Evolutionary conservation across 1,284 basidiomycete genomes (phyloP).

Genomic region (Microbotryum lychnidis-dioicae): DNA sequence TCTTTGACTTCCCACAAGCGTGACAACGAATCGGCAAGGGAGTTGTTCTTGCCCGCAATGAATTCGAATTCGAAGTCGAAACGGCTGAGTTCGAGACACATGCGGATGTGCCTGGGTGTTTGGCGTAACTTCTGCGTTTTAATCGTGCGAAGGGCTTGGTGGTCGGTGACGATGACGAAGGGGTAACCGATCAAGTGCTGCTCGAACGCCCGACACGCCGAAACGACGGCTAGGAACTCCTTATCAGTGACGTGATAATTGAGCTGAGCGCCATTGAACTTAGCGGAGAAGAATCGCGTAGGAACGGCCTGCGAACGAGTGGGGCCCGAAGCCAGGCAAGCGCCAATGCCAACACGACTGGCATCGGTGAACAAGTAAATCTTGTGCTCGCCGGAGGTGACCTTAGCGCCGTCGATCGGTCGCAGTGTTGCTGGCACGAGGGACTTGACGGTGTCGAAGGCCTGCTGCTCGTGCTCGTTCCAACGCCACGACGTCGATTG

Average conservation of each 20-base stretch:
- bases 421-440: slow-evolving; percentile 33
- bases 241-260: slow-evolving; percentile 17
- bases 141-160: slow-evolving; percentile 13
- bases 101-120: slow-evolving; percentile 2
- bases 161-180: slow-evolving; percentile 15
- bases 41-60: slow-evolving; percentile 7
- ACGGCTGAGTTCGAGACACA: slow-evolving; percentile 8
- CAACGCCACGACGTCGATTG: slow-evolving; percentile 30
- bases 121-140: neutral
- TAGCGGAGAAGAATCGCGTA: slow-evolving; percentile 17
- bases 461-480: slow-evolving; percentile 11
- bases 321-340: slow-evolving; percentile 40
- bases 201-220: neutral
- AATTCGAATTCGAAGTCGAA: slow-evolving; percentile 13
- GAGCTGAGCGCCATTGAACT: slow-evolving; percentile 19
- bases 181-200: slow-evolving; percentile 13
- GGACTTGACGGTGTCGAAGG: slow-evolving; percentile 41
- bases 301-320: slow-evolving; percentile 3
- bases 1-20: slow-evolving; percentile 4
- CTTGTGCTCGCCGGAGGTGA: slow-evolving; percentile 30
- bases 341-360: slow-evolving; percentile 41
- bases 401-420: slow-evolving; percentile 37
- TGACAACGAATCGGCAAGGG: slow-evolving; percentile 8
- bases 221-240: slow-evolving; percentile 15
- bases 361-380: slow-evolving; percentile 47